Evolutionary conservation across 2,329 filamentous ascomycete species (phyloP).

Genomic region (Aspergillus sp.): DNA sequence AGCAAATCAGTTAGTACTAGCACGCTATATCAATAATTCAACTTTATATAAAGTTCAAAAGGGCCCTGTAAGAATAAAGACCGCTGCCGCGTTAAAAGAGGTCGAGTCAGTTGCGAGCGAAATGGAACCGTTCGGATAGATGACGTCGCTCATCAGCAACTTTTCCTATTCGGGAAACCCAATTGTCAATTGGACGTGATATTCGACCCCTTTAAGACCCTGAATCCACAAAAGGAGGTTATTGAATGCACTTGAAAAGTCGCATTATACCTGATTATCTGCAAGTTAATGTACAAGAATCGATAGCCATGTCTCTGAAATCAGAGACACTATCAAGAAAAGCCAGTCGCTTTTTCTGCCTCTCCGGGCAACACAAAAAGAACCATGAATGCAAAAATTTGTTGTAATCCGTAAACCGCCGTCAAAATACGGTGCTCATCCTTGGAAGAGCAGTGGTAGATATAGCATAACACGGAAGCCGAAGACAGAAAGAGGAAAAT

Average conservation of each 20-base stretch:
- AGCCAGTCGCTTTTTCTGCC: slow-evolving; percentile 8
- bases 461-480: slow-evolving; percentile 19
- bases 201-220: too few species aligned
- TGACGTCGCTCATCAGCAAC: too few species aligned
- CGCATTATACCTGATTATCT: slow-evolving; percentile 24
- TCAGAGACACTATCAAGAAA: slow-evolving; percentile 4
- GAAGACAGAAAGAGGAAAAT: slow-evolving; percentile 12
- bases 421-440: slow-evolving; percentile 22
- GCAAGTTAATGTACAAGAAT: slow-evolving; percentile 30
- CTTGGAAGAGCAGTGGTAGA: slow-evolving; percentile 5
- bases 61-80: too few species aligned
- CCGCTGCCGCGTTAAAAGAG: too few species aligned
- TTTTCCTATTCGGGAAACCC: too few species aligned
- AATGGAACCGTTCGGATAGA: too few species aligned
- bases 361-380: slow-evolving; percentile 7
- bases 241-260: slow-evolving; percentile 4
- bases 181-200: too few species aligned
- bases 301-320: slow-evolving; percentile 6
- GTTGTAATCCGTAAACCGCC: slow-evolving; percentile 18
- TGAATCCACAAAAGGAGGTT: not conserved
- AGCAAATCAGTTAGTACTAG: too few species aligned
- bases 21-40: too few species aligned
- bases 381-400: slow-evolving; percentile 17
- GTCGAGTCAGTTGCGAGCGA: too few species aligned
- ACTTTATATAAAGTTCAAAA: too few species aligned